Percentiles rank a stretch among this genome's conserved stretches.
Conservation (phyloP, 2,329 filamentous ascomycete genomes). For the Fusarium subglutinans region DNA sequence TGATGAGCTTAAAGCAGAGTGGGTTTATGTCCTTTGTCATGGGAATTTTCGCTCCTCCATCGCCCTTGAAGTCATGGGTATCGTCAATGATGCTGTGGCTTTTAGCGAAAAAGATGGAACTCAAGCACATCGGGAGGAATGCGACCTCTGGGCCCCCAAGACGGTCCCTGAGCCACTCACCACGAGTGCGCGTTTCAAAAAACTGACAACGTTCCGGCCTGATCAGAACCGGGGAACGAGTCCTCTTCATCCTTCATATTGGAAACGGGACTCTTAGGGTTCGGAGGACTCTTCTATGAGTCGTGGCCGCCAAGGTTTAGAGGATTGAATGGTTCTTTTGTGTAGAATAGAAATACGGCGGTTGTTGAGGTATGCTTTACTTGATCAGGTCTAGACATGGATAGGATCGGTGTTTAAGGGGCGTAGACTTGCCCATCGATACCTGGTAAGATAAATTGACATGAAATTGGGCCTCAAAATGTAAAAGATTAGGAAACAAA, state of each 20-base stretch:
- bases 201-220: not conserved
- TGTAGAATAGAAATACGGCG: too few relatives aligned
- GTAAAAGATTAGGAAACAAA: not conserved
- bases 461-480: not conserved
- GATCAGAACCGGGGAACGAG: not conserved
- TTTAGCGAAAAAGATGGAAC: constrained; percentile 3
- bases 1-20: constrained; percentile 2
- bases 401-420: not conserved
- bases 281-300: not conserved
- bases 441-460: not conserved
- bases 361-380: not conserved
- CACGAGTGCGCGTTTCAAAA: not conserved
- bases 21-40: constrained; percentile 3
- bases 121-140: constrained; percentile 8
- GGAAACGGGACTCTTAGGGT: not conserved
- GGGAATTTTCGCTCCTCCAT: not conserved
- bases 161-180: not conserved
- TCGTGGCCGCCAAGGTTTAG: not conserved
- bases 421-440: not conserved
- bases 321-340: not conserved
- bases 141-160: not conserved
- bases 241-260: not conserved
- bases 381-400: not conserved
- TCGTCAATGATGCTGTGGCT: not conserved
- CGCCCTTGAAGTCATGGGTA: not conserved